phyloP scores from a whole-genome alignment of 345 rosid species.

The Hibiscus tridactylites region DNA sequence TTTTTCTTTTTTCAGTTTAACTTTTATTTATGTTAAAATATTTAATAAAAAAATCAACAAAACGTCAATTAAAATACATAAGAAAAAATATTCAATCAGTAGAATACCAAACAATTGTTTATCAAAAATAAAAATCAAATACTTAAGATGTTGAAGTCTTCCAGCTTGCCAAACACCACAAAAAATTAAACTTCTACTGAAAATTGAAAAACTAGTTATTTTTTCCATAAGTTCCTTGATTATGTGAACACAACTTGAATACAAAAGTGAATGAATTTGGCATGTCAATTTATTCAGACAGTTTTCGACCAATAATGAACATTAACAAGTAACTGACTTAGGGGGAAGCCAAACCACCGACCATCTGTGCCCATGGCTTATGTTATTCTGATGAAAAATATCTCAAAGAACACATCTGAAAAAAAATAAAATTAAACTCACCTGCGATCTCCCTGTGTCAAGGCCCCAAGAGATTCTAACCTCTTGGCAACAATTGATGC shows the following conservation, averaged over 20 bases:
- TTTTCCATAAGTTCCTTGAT: neutral
- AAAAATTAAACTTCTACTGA: neutral
- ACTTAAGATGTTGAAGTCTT: neutral
- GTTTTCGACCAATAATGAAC: neutral
- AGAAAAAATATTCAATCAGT: neutral
- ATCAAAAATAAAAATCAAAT: neutral
- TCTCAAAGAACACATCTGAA: neutral
- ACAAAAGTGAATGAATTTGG: neutral
- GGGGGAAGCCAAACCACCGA: neutral
- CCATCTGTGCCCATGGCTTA: neutral
- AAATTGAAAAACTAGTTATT: neutral
- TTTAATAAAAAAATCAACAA: neutral
- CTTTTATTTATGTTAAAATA: neutral
- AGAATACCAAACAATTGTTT: neutral
- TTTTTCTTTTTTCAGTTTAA: neutral
- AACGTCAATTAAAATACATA: neutral
- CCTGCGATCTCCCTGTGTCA: constrained; percentile 99
- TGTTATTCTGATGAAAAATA: neutral
- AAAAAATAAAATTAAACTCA: constrained; percentile 21
- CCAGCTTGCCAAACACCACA: neutral
- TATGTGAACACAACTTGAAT: neutral
- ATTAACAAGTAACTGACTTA: neutral
- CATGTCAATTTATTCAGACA: neutral
- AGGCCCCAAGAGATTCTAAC: constrained; percentile 92
- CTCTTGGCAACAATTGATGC: constrained; percentile 99